Evolutionary conservation across 352 stramenopile species (phyloP).

Genomic region (Pseudoperonospora humuli): DNA sequence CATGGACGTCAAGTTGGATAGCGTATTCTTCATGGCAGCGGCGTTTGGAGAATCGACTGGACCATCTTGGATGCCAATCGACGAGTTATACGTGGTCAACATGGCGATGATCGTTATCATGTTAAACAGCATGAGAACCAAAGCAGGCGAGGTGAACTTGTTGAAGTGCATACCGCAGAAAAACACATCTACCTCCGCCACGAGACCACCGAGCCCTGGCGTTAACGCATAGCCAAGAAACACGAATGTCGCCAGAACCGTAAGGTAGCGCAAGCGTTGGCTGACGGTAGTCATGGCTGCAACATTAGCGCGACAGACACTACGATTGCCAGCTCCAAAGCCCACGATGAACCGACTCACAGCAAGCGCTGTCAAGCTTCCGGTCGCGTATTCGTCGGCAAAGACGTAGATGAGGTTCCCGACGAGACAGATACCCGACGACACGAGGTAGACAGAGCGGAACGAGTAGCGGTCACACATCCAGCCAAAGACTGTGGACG

Average conservation of each 20-base stretch:
- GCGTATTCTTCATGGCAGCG: slow-evolving; percentile 29
- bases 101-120: slow-evolving; percentile 56
- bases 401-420: slow-evolving; percentile 76
- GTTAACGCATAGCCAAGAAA: slow-evolving; percentile 73
- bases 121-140: slow-evolving; percentile 61
- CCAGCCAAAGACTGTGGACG: slow-evolving; percentile 75
- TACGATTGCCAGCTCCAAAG: slow-evolving; percentile 73
- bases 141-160: slow-evolving; percentile 59
- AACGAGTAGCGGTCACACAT: slow-evolving; percentile 81
- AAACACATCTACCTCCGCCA: slow-evolving; percentile 48
- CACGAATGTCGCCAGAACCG: slow-evolving; percentile 62
- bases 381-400: slow-evolving; percentile 46
- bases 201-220: slow-evolving; percentile 57
- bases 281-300: slow-evolving; percentile 59
- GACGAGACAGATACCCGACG: slow-evolving; percentile 59
- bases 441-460: slow-evolving; percentile 71
- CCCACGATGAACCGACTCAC: slow-evolving; percentile 66
- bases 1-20: slow-evolving; percentile 47
- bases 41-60: slow-evolving; percentile 41
- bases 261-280: slow-evolving; percentile 69
- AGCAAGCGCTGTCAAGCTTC: slow-evolving; percentile 45
- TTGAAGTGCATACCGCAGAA: slow-evolving; percentile 64
- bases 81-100: slow-evolving; percentile 48
- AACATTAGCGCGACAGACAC: slow-evolving; percentile 67
- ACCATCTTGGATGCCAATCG: slow-evolving; percentile 48